A percentile compares a stretch with the other conserved stretches of the same genome.
Conservation (phyloP, 768 basidiomycete species). For the Boletus sensibilis region DNA sequence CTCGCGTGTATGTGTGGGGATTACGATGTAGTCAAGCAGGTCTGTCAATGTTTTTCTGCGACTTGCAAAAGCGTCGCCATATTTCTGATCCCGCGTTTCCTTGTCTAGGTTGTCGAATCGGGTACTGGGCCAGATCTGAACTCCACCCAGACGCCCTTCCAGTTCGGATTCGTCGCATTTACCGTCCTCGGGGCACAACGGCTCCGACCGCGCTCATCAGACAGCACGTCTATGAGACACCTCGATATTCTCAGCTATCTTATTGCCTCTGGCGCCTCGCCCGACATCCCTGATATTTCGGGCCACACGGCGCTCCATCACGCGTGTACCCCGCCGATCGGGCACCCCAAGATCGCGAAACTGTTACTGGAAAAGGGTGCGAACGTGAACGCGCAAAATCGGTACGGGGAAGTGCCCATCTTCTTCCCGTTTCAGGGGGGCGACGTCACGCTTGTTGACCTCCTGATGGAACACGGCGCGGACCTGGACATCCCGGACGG, state of each 20-base stretch:
- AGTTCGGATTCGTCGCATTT: constrained; percentile 43
- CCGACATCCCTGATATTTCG: constrained; percentile 43
- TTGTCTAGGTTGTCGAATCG: constrained; percentile 20
- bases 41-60: constrained; percentile 3
- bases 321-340: constrained; percentile 31
- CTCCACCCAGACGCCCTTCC: constrained; percentile 43
- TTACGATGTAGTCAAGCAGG: constrained; percentile 21
- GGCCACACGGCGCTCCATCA: constrained; percentile 54
- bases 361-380: constrained; percentile 47
- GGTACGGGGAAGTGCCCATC: constrained; percentile 47
- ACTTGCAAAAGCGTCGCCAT: background rate
- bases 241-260: constrained; percentile 41
- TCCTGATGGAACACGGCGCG: constrained; percentile 51
- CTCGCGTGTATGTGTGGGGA: constrained; percentile 26
- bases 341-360: constrained; percentile 34
- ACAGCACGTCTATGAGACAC: constrained; percentile 21
- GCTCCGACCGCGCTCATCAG: constrained; percentile 16
- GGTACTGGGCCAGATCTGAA: constrained; percentile 38
- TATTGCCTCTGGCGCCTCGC: constrained; percentile 40
- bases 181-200: constrained; percentile 43
- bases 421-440: constrained; percentile 35
- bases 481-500: constrained; percentile 40
- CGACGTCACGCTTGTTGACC: constrained; percentile 36
- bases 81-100: background rate
- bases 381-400: constrained; percentile 47